Evolutionary conservation across 108 stramenopile species (phyloP).

Genomic region (Fragilaria crotonensis): DNA sequence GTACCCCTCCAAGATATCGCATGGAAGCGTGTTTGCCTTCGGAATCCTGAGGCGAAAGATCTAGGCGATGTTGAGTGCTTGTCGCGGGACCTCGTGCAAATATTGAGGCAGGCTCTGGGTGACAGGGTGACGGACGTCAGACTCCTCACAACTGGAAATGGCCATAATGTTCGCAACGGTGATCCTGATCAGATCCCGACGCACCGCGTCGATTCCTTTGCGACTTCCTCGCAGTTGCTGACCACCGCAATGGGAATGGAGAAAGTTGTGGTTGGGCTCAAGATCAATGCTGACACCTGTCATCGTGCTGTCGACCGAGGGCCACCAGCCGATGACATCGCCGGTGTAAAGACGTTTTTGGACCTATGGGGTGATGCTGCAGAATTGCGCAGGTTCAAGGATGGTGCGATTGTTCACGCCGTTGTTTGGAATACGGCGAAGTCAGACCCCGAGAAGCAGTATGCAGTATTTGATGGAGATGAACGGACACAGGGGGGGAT

Average conservation of each 20-base stretch:
- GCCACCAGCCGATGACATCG: slow-evolving; percentile 61
- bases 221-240: slow-evolving; percentile 12
- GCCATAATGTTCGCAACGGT: slow-evolving; percentile 15
- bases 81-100: slow-evolving; percentile 33
- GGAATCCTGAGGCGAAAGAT: slow-evolving; percentile 10
- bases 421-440: slow-evolving; percentile 68
- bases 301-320: slow-evolving; percentile 74
- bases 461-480: slow-evolving; percentile 32
- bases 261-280: slow-evolving; percentile 42
- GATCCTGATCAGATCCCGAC: slow-evolving; percentile 24
- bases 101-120: slow-evolving; percentile 56
- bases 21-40: background rate
- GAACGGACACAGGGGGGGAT: slow-evolving; percentile 61
- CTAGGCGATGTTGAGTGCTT: slow-evolving; percentile 43
- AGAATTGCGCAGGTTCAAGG: slow-evolving; percentile 75
- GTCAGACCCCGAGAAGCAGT: background rate
- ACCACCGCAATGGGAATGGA: slow-evolving; percentile 20
- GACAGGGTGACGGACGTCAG: slow-evolving; percentile 51
- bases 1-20: slow-evolving; percentile 35
- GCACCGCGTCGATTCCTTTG: slow-evolving; percentile 10
- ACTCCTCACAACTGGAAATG: slow-evolving; percentile 69
- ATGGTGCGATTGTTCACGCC: slow-evolving; percentile 87
- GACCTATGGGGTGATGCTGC: slow-evolving; percentile 72
- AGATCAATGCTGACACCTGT: slow-evolving; percentile 58
- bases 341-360: slow-evolving; percentile 46